Evolutionary conservation across 2,329 filamentous ascomycete genomes (phyloP), one percentile per base, ranked within the genome.

Genomic region (Bipolaris cookei): DNA sequence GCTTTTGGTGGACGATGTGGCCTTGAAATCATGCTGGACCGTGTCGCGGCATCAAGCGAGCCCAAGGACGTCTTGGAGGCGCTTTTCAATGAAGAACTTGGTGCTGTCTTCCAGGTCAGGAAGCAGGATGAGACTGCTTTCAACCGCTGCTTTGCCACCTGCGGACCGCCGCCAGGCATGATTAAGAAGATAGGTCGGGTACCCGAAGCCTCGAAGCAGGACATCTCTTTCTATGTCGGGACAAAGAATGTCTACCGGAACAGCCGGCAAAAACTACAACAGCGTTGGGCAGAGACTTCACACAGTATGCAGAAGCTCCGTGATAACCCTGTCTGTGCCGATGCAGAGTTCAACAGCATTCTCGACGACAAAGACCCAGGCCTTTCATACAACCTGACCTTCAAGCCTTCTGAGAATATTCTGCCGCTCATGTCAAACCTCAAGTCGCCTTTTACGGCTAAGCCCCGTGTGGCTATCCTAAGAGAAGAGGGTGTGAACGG

Each of bases 401-500:
- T 89, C 78, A 86, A 91, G 58, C 91, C 91, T 2, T 83, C 88
- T 53, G 92, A 97, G 61, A 89, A 86, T 65, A 89, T 89, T 56
- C 78, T 94, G 44, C 90, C 91, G 20, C 77, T 91, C 59, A 84
- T 86, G 59, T 82, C 86, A 3, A 86, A 84, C 58, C 79, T 92
- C 55, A 84, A 85, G 37, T 78, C 84, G 58, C 73, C 82, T 56
- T 86, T 92, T 72, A 83, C 82, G 61, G 84, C 77, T 39, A 87
- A 85, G 70, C 90, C 90, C 1, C 87, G 88, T 30, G 93, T 99
- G 21, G 95, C 95, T 41, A 96, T 99, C 67, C 86, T 99, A 20
- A 86, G 95, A 72, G 95, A 98, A 77, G 92, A 97, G 76, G 95
- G 95, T 75, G 91, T 97, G 65, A 98, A 99, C 79, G 91, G 93